Evolutionary conservation across 495 filamentous ascomycete species (phyloP).

Genomic region (Xylaria venustula): DNA sequence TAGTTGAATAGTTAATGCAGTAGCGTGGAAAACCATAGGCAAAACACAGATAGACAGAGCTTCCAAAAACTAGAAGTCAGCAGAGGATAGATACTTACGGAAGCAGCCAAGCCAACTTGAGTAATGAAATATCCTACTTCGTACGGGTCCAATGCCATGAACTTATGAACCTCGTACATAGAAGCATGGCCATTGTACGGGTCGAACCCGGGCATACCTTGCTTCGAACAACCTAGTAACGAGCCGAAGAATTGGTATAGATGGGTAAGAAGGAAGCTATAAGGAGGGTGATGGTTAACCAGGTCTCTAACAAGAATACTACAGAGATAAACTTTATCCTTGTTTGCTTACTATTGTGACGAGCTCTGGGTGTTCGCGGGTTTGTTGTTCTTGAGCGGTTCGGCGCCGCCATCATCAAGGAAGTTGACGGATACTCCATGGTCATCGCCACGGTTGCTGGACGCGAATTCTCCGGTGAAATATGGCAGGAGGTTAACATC

Average conservation of each 20-base stretch:
- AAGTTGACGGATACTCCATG: conserved; percentile 48
- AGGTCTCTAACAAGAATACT: no score
- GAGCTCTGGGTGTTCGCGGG: conserved; percentile 42
- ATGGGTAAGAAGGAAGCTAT: conserved; percentile 52
- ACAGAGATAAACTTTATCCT: background rate
- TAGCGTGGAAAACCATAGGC: background rate
- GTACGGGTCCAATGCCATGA: conserved; percentile 51
- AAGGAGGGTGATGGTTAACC: background rate
- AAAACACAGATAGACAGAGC: background rate
- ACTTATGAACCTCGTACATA: conserved; percentile 55
- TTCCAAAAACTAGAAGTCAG: background rate
- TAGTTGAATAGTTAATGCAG: background rate
- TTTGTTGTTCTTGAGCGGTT: conserved; percentile 48
- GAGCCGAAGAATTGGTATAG: conserved; percentile 55
- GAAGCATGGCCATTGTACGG: conserved; percentile 41
- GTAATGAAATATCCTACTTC: conserved; percentile 54
- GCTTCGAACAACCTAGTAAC: conserved; percentile 48
- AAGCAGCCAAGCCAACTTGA: conserved; percentile 50
- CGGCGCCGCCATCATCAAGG: conserved; percentile 54
- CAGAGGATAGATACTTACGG: conserved; percentile 6
- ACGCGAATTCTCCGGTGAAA: conserved; percentile 49
- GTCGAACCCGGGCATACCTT: conserved; percentile 42
- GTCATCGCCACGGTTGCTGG: conserved; percentile 40
- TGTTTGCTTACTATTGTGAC: conserved; percentile 49
- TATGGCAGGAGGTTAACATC: conserved; percentile 52